Evolutionary conservation across 2,329 filamentous ascomycete genomes (phyloP), one percentile per base, ranked within the genome.

Genomic region (Ophiocordyceps camponoti-rufipedis): DNA sequence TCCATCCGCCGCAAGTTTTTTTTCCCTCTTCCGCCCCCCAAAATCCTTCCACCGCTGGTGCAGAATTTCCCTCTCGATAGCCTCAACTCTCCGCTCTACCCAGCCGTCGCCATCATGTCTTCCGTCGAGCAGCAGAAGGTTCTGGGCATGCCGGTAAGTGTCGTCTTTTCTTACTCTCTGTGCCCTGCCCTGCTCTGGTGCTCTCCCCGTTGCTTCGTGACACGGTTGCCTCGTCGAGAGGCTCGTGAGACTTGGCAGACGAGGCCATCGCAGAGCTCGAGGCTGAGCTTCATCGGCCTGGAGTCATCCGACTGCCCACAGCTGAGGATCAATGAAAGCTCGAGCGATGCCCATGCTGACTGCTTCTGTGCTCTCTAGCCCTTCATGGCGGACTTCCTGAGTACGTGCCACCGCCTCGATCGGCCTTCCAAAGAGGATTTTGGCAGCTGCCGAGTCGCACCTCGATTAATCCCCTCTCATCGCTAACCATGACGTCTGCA

Each of bases 381-480:
- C 68, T 96, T 96, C 78, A 64, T 95, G 66, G 85, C 93, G 65
- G 89, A 96, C 76, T 96, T 96, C 80, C 67, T 96, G 80, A 96
- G 87, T 94, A 94, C 64, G 88, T 91, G 52, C 42, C 45, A 39
- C 7, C 23, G 13, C 29, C 35, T 35, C 31, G 23, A 23, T 46
- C n/a, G 40, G 44, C 29, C 43, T 44, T 14, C 28, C 28, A 28
- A 42, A 5, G 28, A 14, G 23, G 12, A n/a, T 32, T 31, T 28
- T 11, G 41, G 23, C 41, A 16, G n/a, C 23, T 31, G 13, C 13
- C 18, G 13, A 16, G 35, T 12, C 35, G n/a, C 28, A 5, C 13
- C 28, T 28, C 12, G 8, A 16, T 11, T n/a, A 4, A 10, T 10
- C 9, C 16, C 28, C 41, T 10, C 31, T 38, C 35, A 41, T 42